Percentiles rank a stretch among this genome's conserved stretches.
Evolutionary conservation across 2,329 filamentous ascomycete species (phyloP).

Genomic region (Exophiala sp.): DNA sequence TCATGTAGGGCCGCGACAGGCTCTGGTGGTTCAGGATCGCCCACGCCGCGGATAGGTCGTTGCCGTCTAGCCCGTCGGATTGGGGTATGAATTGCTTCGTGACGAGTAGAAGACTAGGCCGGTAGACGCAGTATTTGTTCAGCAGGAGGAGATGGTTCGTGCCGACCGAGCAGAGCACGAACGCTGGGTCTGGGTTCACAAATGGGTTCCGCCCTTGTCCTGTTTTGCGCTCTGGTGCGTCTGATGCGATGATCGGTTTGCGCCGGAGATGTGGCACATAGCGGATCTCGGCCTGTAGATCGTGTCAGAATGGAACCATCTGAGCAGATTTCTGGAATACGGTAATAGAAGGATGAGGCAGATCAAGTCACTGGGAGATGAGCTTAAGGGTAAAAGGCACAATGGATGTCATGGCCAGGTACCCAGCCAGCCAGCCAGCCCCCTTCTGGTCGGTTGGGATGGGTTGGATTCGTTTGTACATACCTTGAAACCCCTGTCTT

Average conservation of each 20-base stretch:
- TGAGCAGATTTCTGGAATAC: too few relatives aligned
- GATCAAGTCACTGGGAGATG: too few relatives aligned
- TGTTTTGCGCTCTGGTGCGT: slow-evolving; percentile 28
- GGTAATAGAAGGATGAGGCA: too few relatives aligned
- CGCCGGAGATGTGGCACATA: slow-evolving; percentile 26
- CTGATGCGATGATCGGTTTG: slow-evolving; percentile 28
- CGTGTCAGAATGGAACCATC: too few relatives aligned
- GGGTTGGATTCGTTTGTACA: neutral
- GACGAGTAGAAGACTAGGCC: slow-evolving; percentile 37
- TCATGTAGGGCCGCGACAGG: slow-evolving; percentile 31
- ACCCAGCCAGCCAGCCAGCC: too few relatives aligned
- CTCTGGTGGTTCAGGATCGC: slow-evolving; percentile 32
- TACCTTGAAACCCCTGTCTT: slow-evolving; percentile 30
- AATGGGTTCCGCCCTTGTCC: slow-evolving; percentile 27
- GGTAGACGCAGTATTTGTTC: slow-evolving; percentile 30
- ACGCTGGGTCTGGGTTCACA: slow-evolving; percentile 28
- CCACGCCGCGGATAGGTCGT: slow-evolving; percentile 37
- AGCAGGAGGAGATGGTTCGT: slow-evolving; percentile 27
- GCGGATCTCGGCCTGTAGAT: slow-evolving; percentile 26
- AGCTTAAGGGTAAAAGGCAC: neutral
- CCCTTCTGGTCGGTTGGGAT: too few relatives aligned
- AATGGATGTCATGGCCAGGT: too few relatives aligned
- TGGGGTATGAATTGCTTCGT: slow-evolving; percentile 38
- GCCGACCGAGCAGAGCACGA: slow-evolving; percentile 26
- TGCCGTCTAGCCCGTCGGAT: slow-evolving; percentile 35